Conservation (phyloP, 768 basidiomycete genomes). For the Trichaptum fuscoviolaceum region DNA sequence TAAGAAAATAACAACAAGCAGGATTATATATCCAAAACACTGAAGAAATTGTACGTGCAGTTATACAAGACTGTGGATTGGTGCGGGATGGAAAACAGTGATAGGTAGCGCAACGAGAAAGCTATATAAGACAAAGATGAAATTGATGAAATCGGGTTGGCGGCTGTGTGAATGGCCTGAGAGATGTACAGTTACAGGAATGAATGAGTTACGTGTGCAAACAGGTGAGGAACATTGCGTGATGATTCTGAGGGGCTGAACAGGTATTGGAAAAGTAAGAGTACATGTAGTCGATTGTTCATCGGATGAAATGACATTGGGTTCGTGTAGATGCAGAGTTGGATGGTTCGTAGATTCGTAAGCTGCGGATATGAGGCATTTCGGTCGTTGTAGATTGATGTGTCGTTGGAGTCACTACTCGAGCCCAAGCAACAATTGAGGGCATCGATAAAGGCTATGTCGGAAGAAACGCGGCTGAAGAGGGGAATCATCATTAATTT, state of each 20-base stretch:
- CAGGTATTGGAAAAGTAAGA: background rate
- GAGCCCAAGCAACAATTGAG: background rate
- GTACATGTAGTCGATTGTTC: background rate
- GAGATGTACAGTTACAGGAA: background rate
- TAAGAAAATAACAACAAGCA: background rate
- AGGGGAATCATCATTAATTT: conserved; percentile 5
- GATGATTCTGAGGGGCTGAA: background rate
- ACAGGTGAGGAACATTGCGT: background rate
- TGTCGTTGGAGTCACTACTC: background rate
- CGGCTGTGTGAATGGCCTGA: background rate
- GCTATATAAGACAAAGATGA: background rate
- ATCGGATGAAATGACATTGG: background rate
- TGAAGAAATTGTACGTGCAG: background rate
- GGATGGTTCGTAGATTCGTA: background rate
- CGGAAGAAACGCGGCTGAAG: conserved; percentile 55
- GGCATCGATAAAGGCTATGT: conserved; percentile 33
- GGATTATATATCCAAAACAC: background rate
- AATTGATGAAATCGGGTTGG: background rate
- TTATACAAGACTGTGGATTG: background rate
- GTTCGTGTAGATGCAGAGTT: background rate
- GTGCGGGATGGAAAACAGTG: background rate
- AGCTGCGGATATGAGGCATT: background rate
- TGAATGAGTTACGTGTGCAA: background rate
- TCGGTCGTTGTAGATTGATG: background rate
- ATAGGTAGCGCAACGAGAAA: background rate